Evolutionary conservation across 2,329 filamentous ascomycete genomes (phyloP).

Genomic region (Chaetomiaceae sp.): DNA sequence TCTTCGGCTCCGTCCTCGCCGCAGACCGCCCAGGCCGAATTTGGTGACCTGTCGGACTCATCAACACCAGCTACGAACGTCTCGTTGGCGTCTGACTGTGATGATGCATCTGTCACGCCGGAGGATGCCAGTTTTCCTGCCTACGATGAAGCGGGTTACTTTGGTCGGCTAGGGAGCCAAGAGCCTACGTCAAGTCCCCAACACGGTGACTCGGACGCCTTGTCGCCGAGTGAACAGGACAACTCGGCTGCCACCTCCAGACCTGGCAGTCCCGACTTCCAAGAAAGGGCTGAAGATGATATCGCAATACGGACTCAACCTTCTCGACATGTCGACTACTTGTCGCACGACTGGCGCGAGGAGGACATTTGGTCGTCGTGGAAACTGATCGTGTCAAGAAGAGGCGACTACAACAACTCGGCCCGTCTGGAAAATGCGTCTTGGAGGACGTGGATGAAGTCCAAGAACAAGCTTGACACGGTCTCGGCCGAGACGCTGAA

Average conservation of each 20-base stretch:
- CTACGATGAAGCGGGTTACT: conserved; percentile 45
- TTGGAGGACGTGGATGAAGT: conserved; percentile 95
- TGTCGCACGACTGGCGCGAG: conserved; percentile 88
- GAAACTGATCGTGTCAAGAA: conserved; percentile 82
- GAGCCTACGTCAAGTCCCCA: conserved; percentile 49
- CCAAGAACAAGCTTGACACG: conserved; percentile 80
- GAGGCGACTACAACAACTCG: conserved; percentile 73
- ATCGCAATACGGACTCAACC: conserved; percentile 68
- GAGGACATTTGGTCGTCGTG: conserved; percentile 98
- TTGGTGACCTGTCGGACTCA: conserved; percentile 51
- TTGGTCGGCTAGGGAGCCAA: conserved; percentile 40
- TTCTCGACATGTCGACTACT: conserved; percentile 88
- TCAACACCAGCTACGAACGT: conserved; percentile 61
- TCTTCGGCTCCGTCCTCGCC: conserved; percentile 57
- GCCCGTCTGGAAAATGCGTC: conserved; percentile 89
- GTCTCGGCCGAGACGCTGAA: conserved; percentile 89
- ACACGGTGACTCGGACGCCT: conserved; percentile 45
- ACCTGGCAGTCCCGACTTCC: conserved; percentile 52
- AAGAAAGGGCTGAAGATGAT: conserved; percentile 70
- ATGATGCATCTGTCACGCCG: conserved; percentile 43
- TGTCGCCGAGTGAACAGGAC: conserved; percentile 52
- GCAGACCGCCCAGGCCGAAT: conserved; percentile 46
- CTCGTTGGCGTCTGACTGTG: conserved; percentile 55
- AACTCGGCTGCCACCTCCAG: conserved; percentile 47
- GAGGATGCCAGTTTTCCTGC: conserved; percentile 47